Evolutionary conservation across 1,284 basidiomycete genomes (phyloP), one percentile per base, ranked within the genome.

Genomic region (Sporisorium exsertum): DNA sequence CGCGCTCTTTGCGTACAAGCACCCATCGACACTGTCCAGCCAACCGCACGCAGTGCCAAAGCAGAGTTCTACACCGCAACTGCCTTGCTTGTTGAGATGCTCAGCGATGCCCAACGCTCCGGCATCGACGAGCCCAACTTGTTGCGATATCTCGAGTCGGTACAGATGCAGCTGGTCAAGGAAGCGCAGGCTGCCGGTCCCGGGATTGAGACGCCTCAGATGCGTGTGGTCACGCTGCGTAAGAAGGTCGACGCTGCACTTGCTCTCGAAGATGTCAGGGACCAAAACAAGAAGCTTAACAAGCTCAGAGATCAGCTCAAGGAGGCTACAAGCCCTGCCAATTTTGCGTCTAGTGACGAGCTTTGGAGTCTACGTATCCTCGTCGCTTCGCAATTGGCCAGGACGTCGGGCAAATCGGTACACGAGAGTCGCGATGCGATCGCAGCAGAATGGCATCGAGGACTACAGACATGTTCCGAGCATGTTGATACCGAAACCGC

Each of bases 71-170:
- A 71, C 53, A 74, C 71, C 43, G 69, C 58, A 9, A 52, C 61
- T 10, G 52, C 58, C 5, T 33, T 57, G 53, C 64, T 77, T 22
- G 54, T 81, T 53, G 70, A 74, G 24, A 62, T 72, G 62, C 68
- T 81, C 18, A 57, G 61, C 43, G 72, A 73, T 32, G 43, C 49
- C 2, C 50, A 59, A 45, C 69, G 78, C 7, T 73, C 72, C 13
- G 73, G 64, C 22, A 73, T 81, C 37, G 77, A 80, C 26, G 80
- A 81, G 58, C 51, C 71, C 24, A 76, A 81, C 50, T 62, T 81
- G 37, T 37, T 75, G 40, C 59, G 60, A 13, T 81, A 80, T 50
- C 57, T 81, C 37, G 71, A 64, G 9, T 67, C 64, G 7, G 72
- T 77, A 3, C 61, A 69, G 27, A 35, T 51, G 2, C 63, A 72